phyloP scores from a whole-genome alignment of 495 filamentous ascomycete species.

The Aspergillus olivimuriae region DNA sequence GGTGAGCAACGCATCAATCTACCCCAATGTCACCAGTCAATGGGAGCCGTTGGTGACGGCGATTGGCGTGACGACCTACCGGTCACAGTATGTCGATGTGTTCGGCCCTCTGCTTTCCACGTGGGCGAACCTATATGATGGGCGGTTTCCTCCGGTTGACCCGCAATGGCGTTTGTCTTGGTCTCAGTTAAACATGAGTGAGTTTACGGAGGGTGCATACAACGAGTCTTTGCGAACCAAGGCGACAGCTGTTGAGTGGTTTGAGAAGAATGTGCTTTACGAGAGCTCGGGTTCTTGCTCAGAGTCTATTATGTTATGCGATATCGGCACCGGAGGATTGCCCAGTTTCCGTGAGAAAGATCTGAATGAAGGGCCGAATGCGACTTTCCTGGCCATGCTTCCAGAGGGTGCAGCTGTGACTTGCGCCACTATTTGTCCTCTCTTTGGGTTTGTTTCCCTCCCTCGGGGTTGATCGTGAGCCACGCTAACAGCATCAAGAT shows the following conservation, averaged over 20 bases:
- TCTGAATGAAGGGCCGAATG: conserved; percentile 4
- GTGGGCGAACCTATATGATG: conserved; percentile 1
- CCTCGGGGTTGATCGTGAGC: neutral
- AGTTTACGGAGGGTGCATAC: neutral
- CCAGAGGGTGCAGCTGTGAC: neutral
- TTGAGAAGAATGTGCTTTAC: conserved; percentile 1
- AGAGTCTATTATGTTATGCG: neutral
- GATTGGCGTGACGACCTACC: neutral
- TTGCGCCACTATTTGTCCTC: conserved; percentile 2
- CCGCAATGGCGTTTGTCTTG: neutral
- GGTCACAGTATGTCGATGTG: conserved; percentile 2
- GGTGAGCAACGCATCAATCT: conserved; percentile 3
- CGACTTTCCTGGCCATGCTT: neutral
- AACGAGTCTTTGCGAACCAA: neutral
- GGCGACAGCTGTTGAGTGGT: neutral
- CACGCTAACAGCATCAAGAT: neutral
- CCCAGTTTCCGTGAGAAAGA: conserved; percentile 4
- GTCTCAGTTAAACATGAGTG: neutral
- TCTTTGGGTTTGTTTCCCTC: conserved; percentile 3
- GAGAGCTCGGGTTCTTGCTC: conserved; percentile 2
- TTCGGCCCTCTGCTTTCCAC: neutral
- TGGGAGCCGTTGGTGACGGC: neutral
- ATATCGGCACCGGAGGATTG: conserved; percentile 1
- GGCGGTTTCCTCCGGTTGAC: conserved; percentile 4
- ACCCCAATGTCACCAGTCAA: neutral